Evolutionary conservation across 2,329 filamentous ascomycete species (phyloP), one percentile per base, ranked within the genome.

Genomic region (Curvularia sp.): DNA sequence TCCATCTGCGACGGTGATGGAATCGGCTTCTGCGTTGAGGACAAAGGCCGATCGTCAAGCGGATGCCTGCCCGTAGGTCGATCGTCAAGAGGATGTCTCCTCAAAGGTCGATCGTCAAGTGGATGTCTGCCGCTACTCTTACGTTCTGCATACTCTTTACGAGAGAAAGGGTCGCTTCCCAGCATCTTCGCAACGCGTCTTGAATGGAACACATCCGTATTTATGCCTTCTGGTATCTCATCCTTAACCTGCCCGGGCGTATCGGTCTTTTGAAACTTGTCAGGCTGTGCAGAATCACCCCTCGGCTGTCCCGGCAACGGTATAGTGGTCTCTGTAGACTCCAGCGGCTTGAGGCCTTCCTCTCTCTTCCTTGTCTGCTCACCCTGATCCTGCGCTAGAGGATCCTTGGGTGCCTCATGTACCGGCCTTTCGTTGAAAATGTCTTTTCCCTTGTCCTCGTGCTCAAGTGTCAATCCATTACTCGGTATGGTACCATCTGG

Each of bases 201-300:
- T 53, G 84, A 89, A 55, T 85, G 84, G 68, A 90, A 90, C 0
- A 89, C 74, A 63, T 86, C 83, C 5, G 83, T 82, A 67, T 89
- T 82, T 67, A 88, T 79, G 46, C 83, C 86, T 52, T 86, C 83
- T 3, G 86, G 81, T 15, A 83, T 58, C n/a, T 83, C 79, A 18
- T 82, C 78, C 54, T 81, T 72, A 49, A 73, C 45, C 32, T 62
- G 55, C 32, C 61, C 34, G 27, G 68, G 61, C n/a, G 55, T 63
- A 36, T 84, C 81, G 76, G 19, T 78, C 77, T 62, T 75, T 50
- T 73, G 65, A 52, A 74, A 60, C 58, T 70, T 72, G 38, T 65
- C 60, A 2, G 68, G 60, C 57, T 79, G 75, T n/a, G 80, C 66
- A 27, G 80, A 77, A 30, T 75, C 65, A 19, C 72, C 64, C 4